Percentiles rank a stretch among this genome's conserved stretches.
Conservation (phyloP, 345 rosid species). For the Citrus trifoliata region DNA sequence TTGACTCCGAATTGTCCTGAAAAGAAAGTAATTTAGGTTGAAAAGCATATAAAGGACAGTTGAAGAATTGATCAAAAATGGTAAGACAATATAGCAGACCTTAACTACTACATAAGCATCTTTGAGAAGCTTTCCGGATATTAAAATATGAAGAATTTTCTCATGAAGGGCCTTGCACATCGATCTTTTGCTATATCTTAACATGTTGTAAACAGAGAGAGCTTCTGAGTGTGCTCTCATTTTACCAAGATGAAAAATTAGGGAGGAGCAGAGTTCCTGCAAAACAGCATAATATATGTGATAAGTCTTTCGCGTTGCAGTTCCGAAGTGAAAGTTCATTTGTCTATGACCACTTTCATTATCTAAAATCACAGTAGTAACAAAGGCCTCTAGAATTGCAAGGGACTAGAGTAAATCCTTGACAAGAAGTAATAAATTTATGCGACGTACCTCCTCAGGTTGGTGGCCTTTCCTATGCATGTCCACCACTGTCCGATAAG, state of each 20-base stretch:
- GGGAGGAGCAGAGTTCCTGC: slow-evolving; percentile 75
- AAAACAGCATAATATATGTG: slow-evolving; percentile 14
- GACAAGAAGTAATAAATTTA: background rate
- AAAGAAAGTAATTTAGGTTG: background rate
- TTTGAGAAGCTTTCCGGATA: slow-evolving; percentile 71
- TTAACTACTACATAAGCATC: slow-evolving; percentile 85
- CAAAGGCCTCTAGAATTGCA: no score
- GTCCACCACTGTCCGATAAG: no score
- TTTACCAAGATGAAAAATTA: slow-evolving; percentile 72
- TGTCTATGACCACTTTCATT: background rate
- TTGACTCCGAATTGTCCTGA: slow-evolving; percentile 66
- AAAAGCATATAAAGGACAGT: background rate
- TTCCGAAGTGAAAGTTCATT: background rate
- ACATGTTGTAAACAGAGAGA: slow-evolving; percentile 65
- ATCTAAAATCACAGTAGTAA: background rate
- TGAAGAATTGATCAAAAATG: background rate
- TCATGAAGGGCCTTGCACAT: slow-evolving; percentile 84
- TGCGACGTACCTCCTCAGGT: slow-evolving; percentile 66
- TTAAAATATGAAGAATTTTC: slow-evolving; percentile 73
- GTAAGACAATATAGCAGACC: slow-evolving; percentile 38
- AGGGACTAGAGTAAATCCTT: background rate
- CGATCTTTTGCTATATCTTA: slow-evolving; percentile 74
- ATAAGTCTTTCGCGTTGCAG: slow-evolving; percentile 9
- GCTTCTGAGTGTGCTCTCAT: slow-evolving; percentile 69
- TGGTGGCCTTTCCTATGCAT: slow-evolving; percentile 83